Percentiles rank a stretch among this genome's conserved stretches.
Evolutionary conservation across 2,329 filamentous ascomycete species (phyloP).

Genomic region (Immersiporthe knoxdaviesiana): DNA sequence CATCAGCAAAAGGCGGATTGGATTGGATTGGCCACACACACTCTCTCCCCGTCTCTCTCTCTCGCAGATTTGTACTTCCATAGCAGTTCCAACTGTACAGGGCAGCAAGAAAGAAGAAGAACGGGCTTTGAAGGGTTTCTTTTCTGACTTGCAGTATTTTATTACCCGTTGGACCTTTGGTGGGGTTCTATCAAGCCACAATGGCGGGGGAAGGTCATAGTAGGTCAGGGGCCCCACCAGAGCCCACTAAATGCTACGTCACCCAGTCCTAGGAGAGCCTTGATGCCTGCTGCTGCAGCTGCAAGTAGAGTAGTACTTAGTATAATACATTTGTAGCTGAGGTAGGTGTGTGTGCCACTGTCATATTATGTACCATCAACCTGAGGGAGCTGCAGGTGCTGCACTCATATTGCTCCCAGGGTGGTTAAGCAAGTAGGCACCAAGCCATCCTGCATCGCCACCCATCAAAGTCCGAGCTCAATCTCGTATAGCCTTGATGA

Average conservation of each 20-base stretch:
- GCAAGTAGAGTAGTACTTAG: not conserved
- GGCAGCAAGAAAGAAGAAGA: not conserved
- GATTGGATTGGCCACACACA: not conserved
- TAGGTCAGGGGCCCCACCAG: not conserved
- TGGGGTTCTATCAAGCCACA: conserved; percentile 14
- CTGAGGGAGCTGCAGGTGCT: not conserved
- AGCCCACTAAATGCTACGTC: conserved; percentile 9
- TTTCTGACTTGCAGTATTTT: too few relatives aligned
- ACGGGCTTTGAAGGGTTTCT: not conserved
- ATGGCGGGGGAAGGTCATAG: conserved; percentile 7
- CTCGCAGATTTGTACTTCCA: not conserved
- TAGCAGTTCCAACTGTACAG: not conserved
- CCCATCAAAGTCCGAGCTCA: not conserved
- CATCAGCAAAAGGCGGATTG: not conserved
- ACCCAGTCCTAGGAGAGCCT: not conserved
- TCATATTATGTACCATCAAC: not conserved
- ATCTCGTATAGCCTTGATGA: not conserved
- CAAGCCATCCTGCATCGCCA: not conserved
- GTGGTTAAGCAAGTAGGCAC: not conserved
- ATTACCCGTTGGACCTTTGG: not conserved
- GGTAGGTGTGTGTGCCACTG: not conserved
- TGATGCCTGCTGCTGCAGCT: not conserved
- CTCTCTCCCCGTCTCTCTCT: not conserved
- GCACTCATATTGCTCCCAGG: not conserved
- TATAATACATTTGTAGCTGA: too few relatives aligned